These are phyloP conservation scores for Cordyceps javanica DNA, from an alignment of 2,329 filamentous ascomycete genomes.

Conservation along the genomic window DNA sequence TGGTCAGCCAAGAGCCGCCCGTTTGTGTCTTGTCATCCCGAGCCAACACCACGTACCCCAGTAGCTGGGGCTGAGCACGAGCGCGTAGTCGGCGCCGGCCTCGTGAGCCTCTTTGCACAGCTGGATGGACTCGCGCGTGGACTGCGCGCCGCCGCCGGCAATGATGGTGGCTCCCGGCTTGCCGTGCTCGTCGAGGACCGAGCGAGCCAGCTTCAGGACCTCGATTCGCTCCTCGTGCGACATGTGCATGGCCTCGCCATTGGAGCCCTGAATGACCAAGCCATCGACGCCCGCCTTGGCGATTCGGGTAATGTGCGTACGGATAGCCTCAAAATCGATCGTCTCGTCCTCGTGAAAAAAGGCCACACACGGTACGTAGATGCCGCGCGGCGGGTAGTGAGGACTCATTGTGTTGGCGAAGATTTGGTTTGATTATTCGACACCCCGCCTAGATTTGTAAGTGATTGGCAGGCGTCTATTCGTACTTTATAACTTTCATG, in stretches of 20 bases:
- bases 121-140: constrained; percentile 66
- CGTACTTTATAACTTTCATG: background rate
- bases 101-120: constrained; percentile 64
- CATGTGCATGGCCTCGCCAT: constrained; percentile 77
- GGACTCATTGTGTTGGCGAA: background rate
- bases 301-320: constrained; percentile 29
- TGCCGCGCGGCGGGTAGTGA: constrained; percentile 20
- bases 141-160: constrained; percentile 70
- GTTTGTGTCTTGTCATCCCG: background rate
- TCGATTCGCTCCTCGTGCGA: constrained; percentile 63
- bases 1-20: background rate
- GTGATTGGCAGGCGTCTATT: background rate
- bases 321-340: constrained; percentile 25
- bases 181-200: constrained; percentile 53
- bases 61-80: constrained; percentile 73
- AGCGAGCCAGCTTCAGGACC: constrained; percentile 57
- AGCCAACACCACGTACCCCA: constrained; percentile 28
- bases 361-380: constrained; percentile 32
- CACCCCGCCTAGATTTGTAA: background rate
- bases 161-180: constrained; percentile 62
- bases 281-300: constrained; percentile 68
- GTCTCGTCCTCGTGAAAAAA: constrained; percentile 32
- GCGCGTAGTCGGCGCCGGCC: constrained; percentile 67
- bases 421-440: too few relatives aligned
- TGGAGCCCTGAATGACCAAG: constrained; percentile 74